Conservation (phyloP, 345 rosid species). For the Sisymbrium irio region DNA sequence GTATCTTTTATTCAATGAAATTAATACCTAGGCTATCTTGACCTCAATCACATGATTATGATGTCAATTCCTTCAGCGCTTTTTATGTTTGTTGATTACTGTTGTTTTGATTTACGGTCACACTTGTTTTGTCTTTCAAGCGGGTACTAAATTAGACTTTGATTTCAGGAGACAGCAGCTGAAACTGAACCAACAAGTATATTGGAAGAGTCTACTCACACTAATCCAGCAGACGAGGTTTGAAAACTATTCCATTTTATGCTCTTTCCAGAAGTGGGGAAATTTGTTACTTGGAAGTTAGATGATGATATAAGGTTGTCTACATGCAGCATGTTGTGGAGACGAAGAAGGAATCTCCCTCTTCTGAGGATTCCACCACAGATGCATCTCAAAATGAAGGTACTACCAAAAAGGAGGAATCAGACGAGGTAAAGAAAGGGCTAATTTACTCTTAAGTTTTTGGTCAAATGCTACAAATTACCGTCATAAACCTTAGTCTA, state of each 20-base stretch:
- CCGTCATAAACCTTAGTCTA: background rate
- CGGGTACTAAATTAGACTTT: slow-evolving; percentile 22
- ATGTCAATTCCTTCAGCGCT: background rate
- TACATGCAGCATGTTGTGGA: slow-evolving; percentile 43
- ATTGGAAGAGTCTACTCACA: slow-evolving; percentile 37
- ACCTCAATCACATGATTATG: background rate
- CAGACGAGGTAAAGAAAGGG: slow-evolving; percentile 41
- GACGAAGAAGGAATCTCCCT: slow-evolving; percentile 34
- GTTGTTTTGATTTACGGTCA: background rate
- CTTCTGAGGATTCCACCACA: slow-evolving; percentile 41
- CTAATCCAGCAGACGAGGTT: slow-evolving; percentile 41
- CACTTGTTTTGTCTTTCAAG: background rate
- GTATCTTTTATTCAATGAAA: background rate
- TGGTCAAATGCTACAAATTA: background rate
- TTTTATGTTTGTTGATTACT: slow-evolving; percentile 1
- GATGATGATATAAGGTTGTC: slow-evolving; percentile 18
- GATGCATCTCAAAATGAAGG: slow-evolving; percentile 41
- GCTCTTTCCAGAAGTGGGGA: slow-evolving; percentile 6
- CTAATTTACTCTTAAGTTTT: slow-evolving; percentile 24
- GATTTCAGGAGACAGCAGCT: slow-evolving; percentile 33
- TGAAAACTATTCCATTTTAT: background rate
- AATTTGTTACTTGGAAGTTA: background rate
- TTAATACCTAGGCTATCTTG: background rate
- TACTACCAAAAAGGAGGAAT: slow-evolving; percentile 37
- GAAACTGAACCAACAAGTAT: slow-evolving; percentile 35